Evolutionary conservation across 495 filamentous ascomycete species (phyloP), one percentile per base, ranked within the genome.

Genomic region (Lasiosphaeris hirsuta): DNA sequence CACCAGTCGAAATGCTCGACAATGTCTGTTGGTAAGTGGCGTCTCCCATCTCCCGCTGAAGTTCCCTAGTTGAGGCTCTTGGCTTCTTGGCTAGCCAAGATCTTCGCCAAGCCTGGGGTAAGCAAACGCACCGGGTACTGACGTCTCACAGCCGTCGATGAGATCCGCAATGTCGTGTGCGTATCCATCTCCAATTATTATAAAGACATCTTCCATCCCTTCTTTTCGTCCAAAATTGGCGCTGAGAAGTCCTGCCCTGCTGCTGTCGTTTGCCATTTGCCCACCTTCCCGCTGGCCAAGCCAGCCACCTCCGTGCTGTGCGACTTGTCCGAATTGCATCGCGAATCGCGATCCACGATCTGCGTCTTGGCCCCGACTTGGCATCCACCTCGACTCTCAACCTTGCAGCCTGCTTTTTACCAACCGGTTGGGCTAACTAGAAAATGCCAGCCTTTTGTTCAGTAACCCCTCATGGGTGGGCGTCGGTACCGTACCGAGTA

Each of bases 401-500:
- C 30, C 11, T 51, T 51, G 6, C 33, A n/a, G 38, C 3, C 33
- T 18, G 5, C 37, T 5, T 13, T 3, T 7, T 13, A n/a, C 13
- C 5, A 11, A 14, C 38, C n/a, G 9, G 19, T 2, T 30, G 4
- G 15, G 18, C 48, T 42, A 17, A 54, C 50, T 39, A 13, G 44
- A n/a, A 15, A 6, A 48, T 59, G 45, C n/a, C 59, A 78, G 76
- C 63, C 69, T 78, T 63, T 69, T 78, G 48, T 74, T 78, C 57
- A 78, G 72, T 59, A 78, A 77, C 67, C 76, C 76, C 23, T 69
- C 70, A 15, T 77, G 72, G 70, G 63, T 56, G 34, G 65, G 67
- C 35, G 69, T 64, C 23, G 67, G 71, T 54, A 74, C 72, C 23
- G 51, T 77, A 47, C 71, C 77, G 39, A 75, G 64, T 54, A 78